Conservation (phyloP, 768 basidiomycete genomes). For the Suillus brevipes region DNA sequence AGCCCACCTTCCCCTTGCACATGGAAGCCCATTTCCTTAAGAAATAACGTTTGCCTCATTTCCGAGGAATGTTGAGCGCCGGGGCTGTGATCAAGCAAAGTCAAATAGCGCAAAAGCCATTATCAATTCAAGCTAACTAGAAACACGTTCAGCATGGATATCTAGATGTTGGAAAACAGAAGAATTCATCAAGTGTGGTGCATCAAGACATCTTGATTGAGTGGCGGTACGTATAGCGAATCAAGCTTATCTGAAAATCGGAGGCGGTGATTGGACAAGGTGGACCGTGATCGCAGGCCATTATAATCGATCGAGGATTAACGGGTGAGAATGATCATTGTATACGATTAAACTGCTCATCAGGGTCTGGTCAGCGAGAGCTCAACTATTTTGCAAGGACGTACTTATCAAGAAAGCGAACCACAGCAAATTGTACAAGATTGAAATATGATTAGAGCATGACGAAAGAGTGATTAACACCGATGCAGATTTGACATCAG, state of each 20-base stretch:
- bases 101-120: not conserved
- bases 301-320: not conserved
- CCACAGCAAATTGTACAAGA: not conserved
- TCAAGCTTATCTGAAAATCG: not conserved
- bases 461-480: not conserved
- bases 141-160: not conserved
- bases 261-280: not conserved
- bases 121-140: not conserved
- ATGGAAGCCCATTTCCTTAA: conserved; percentile 4
- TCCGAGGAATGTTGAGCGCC: not conserved
- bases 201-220: not conserved
- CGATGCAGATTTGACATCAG: not conserved
- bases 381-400: not conserved
- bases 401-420: not conserved
- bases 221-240: not conserved
- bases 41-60: conserved; percentile 1
- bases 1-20: not conserved
- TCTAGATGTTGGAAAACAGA: not conserved
- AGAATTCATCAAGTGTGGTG: not conserved
- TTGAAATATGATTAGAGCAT: not conserved
- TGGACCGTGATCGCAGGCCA: not conserved
- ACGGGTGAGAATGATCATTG: not conserved
- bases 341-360: not conserved
- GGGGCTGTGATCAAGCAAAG: conserved; percentile 3
- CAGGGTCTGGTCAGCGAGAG: not conserved